Conservation (phyloP, 768 basidiomycete species). For the Chiua virens region DNA sequence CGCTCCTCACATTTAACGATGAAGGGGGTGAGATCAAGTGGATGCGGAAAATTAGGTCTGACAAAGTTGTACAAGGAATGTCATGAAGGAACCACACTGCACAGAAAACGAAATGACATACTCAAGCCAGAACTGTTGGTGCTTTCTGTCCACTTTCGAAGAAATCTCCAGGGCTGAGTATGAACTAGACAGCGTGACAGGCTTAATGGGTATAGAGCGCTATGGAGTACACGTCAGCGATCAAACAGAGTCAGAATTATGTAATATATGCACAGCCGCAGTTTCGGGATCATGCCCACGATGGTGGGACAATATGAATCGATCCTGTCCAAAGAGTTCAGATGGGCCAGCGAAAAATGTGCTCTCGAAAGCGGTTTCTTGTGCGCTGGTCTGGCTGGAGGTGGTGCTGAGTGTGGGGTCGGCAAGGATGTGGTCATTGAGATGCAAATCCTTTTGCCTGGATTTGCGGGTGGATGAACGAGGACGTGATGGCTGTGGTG, state of each 20-base stretch:
- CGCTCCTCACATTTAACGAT: constrained; percentile 1
- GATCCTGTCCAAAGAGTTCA: constrained; percentile 31
- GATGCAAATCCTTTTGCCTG: constrained; percentile 34
- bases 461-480: constrained; percentile 29
- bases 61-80: too few relatives aligned
- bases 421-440: constrained; percentile 29
- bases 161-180: too few relatives aligned
- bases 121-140: too few relatives aligned
- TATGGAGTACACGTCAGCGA: too few relatives aligned
- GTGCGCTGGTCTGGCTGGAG: constrained; percentile 7
- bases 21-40: too few relatives aligned
- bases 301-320: constrained; percentile 33
- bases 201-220: too few relatives aligned
- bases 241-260: constrained; percentile 47
- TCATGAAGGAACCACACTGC: too few relatives aligned
- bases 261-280: constrained; percentile 26
- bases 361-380: constrained; percentile 25
- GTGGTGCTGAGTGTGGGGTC: constrained; percentile 7
- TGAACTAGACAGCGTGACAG: too few relatives aligned
- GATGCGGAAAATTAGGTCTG: too few relatives aligned
- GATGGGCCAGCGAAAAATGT: constrained; percentile 34
- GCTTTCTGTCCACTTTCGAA: too few relatives aligned
- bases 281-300: constrained; percentile 29
- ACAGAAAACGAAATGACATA: too few relatives aligned
- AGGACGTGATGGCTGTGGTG: constrained; percentile 20